Conservation (phyloP, 768 basidiomycete species). For the Auricularia cornea region DNA sequence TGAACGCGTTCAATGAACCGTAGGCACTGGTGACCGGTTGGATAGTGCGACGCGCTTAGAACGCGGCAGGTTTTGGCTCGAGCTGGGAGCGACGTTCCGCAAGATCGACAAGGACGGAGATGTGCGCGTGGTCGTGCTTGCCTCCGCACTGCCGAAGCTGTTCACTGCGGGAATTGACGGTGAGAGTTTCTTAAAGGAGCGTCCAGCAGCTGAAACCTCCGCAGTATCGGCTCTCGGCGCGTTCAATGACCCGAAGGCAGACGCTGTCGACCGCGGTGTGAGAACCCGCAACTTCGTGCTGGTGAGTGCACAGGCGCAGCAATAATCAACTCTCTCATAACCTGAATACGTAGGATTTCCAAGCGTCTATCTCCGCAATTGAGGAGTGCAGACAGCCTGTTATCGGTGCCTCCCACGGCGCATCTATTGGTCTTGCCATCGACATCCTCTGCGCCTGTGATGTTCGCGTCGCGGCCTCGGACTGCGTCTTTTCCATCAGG, state of each 20-base stretch:
- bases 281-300: constrained; percentile 38
- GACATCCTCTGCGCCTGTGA: constrained; percentile 75
- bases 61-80: constrained; percentile 56
- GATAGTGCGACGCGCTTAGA: background rate
- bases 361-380: constrained; percentile 59
- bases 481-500: constrained; percentile 63
- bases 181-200: constrained; percentile 22
- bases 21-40: constrained; percentile 14
- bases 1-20: constrained; percentile 58
- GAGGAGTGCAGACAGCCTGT: constrained; percentile 70
- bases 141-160: constrained; percentile 57
- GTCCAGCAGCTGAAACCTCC: no score
- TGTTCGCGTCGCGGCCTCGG: constrained; percentile 61
- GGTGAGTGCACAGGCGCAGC: constrained; percentile 15
- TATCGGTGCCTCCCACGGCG: constrained; percentile 72
- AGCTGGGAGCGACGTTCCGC: constrained; percentile 56
- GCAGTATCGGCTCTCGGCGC: constrained; percentile 6
- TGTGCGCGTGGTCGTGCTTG: constrained; percentile 65
- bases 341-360: constrained; percentile 39
- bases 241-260: constrained; percentile 18
- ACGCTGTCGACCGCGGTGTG: constrained; percentile 47
- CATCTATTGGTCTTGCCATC: constrained; percentile 66
- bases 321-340: background rate
- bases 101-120: constrained; percentile 41
- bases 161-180: constrained; percentile 84